Base-by-base conservation (phyloP, 345 rosid species). In the Euphorbia peplus region DNA sequence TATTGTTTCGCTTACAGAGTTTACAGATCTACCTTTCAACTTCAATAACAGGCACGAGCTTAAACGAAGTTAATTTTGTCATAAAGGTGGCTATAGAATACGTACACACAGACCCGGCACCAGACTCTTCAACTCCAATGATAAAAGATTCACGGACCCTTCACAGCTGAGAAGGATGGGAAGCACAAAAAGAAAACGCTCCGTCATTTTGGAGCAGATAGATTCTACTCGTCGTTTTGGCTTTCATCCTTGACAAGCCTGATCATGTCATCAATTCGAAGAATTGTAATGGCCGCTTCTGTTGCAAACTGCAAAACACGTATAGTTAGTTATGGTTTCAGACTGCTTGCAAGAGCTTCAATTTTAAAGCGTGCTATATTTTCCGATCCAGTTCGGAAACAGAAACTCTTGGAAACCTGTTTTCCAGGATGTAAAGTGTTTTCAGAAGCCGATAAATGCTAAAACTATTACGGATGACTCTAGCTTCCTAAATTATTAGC, bases 221-320 rank as follows among this genome's bases (percentile, higher is more conserved):
- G 18, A 12, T 19, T 50, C 55, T 79, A 81, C 3, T 78, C 73
- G 69, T 85, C 85, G 47, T 88, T 83, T 81, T 90, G 95, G 68
- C 93, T 80, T 66, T 95, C 99, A 60, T 92, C 99, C 81, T 92
- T 95, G 75, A 82, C 81, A 69, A 92, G 96, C 83, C 79, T 92
- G 85, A 95, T 88, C 99, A 95, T 95, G 80, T 95, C 99, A 66
- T 95, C 99, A 6, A 95, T 92, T 60, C 99, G 88, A 64, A 95
- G 93, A 73, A 95, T 95, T 0, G 97, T 95, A 60, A 95, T 91
- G 62, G 98, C 99, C 52, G 99, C 99, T 83, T 95, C 99, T 22
- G 98, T 95, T 28, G 99, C 98, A 80, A 84, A 83, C 95, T 88
- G 87, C 21, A 15, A 66, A 55, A 66, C 15, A 56, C 15, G 3